These are phyloP conservation scores for Erucastrum elatum DNA, from an alignment of 345 rosid genomes.

Conservation along the genomic window DNA sequence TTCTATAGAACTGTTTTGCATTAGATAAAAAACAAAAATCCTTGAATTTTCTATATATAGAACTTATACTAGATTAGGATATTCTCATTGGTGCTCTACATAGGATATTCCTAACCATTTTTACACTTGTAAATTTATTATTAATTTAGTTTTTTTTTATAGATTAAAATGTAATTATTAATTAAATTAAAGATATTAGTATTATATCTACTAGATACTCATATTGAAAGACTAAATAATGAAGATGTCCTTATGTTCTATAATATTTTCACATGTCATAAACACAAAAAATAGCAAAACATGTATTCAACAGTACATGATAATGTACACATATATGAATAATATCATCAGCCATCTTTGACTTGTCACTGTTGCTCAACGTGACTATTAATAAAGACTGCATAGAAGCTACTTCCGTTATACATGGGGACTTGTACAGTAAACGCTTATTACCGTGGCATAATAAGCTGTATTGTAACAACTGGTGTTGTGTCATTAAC, in stretches of 20 bases:
- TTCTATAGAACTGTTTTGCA: neutral
- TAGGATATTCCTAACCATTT: no score
- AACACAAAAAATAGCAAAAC: slow-evolving; percentile 31
- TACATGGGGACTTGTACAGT: neutral
- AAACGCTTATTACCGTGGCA: neutral
- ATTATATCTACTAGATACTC: neutral
- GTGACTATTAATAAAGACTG: slow-evolving; percentile 17
- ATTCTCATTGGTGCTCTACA: no score
- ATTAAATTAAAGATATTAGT: no score
- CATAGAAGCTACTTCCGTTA: neutral
- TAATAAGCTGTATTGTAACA: neutral
- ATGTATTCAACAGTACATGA: slow-evolving; percentile 30
- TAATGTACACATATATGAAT: neutral
- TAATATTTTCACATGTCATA: neutral
- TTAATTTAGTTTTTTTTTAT: no score
- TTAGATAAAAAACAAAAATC: no score
- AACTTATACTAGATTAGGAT: no score
- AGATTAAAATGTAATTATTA: no score
- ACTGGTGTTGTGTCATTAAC: neutral
- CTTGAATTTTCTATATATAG: no score
- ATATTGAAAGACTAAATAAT: neutral
- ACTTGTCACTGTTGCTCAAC: slow-evolving; percentile 27
- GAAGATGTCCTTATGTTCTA: neutral
- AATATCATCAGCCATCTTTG: slow-evolving; percentile 9
- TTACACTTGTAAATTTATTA: no score